A percentile compares a stretch with the other conserved stretches of the same genome.
Evolutionary conservation across 2,329 filamentous ascomycete species (phyloP).

Genomic region (Clonostachys byssicola): DNA sequence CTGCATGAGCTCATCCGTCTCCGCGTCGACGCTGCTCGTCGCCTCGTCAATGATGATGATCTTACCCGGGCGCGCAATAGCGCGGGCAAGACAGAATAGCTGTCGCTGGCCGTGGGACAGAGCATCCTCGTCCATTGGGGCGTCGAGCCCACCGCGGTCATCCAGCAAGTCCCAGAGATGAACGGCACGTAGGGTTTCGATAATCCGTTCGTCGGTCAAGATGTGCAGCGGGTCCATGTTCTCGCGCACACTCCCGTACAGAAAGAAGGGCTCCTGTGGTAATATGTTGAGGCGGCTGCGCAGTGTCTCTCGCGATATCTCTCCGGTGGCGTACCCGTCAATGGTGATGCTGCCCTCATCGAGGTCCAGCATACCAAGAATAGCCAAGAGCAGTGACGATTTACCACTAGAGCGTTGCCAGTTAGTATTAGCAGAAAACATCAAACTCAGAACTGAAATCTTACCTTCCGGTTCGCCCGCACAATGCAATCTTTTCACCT

Average conservation of each 20-base stretch:
- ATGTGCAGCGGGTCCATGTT: slow-evolving; percentile 31
- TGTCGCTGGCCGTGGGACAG: slow-evolving; percentile 54
- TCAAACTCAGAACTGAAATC: too few species aligned
- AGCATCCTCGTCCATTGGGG: slow-evolving; percentile 31
- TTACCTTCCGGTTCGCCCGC: slow-evolving; percentile 18
- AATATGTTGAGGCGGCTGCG: slow-evolving; percentile 41
- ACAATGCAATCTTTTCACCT: slow-evolving; percentile 22
- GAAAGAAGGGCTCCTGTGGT: slow-evolving; percentile 44
- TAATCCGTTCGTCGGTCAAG: slow-evolving; percentile 6
- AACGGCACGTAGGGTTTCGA: too few species aligned
- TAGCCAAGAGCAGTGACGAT: slow-evolving; percentile 27
- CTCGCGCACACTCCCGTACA: slow-evolving; percentile 29
- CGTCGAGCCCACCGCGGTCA: slow-evolving; percentile 16
- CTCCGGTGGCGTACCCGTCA: slow-evolving; percentile 29
- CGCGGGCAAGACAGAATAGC: slow-evolving; percentile 44
- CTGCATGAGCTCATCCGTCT: too few species aligned
- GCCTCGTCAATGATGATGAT: slow-evolving; percentile 22
- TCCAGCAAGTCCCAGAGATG: slow-evolving; percentile 12
- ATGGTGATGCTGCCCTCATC: slow-evolving; percentile 25
- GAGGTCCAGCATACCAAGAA: slow-evolving; percentile 30
- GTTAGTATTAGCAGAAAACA: too few species aligned
- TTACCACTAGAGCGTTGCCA: slow-evolving; percentile 23
- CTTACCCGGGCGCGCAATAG: slow-evolving; percentile 23
- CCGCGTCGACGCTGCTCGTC: neutral
- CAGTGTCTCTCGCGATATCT: slow-evolving; percentile 29